Base-by-base conservation (phyloP, 2,329 filamentous ascomycete species). In the Diaporthe vexans region DNA sequence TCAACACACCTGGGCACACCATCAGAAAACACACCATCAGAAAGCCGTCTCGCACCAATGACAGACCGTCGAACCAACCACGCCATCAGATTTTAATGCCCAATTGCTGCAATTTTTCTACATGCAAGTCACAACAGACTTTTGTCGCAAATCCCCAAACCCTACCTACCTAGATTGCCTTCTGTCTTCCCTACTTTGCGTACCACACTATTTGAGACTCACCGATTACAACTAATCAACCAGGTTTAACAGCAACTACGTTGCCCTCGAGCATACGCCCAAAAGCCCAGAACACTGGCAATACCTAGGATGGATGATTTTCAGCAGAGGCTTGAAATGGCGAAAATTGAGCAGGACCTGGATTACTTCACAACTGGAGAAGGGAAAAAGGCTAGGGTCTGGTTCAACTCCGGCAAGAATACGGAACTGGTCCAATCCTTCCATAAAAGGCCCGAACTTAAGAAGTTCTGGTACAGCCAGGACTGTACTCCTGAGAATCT, bases 401-500 rank as follows among this genome's bases (percentile, higher is more conserved):
- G 52, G 52, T 56, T 29, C 26, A 56, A 56, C 21, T 29, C 24
- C 52, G 52, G 52, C 52, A 56, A 56, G 52, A 26, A 29, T 26
- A 56, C 52, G 9, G 33, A 26, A 19, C 52, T 56, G 52, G 52
- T 33, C 24, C 24, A 19, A 21, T 56, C 52, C 52, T 56, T 56
- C 52, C 26, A 56, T 10, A 9, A 10, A 56, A 19, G 52, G 1
- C 52, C 52, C 26, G 52, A 29, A 21, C 7, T 56, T 0, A 56
- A 33, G 13, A 65, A 51, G 40, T 51, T 65, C 40, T 65, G 61
- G 61, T 65, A 29, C 19, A 51, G 40, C 61, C 61, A 65, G 40
- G 61, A 65, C 61, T 65, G 61, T 3, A 43, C 61, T 21, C 61
- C 61, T 29, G 61, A 65, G 61, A 65, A 51, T 11, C 40, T 65